phyloP scores from a whole-genome alignment of 2,329 filamentous ascomycete species.

The Chlorencoelia australis region DNA sequence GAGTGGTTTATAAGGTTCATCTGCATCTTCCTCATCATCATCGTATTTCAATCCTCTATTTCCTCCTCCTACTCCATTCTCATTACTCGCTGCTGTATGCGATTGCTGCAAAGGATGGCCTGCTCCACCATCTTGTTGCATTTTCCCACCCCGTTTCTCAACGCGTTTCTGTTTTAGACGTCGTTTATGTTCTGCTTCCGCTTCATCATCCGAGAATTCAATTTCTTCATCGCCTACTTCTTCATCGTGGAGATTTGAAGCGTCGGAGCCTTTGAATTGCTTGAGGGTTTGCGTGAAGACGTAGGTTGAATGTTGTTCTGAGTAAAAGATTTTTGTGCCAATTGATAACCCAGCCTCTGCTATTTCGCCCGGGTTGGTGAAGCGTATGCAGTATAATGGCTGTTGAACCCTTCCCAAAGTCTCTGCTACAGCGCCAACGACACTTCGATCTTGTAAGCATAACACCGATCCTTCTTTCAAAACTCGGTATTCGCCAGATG shows the following conservation, averaged over 20 bases:
- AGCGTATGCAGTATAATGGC: constrained; percentile 76
- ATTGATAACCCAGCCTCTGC: constrained; percentile 54
- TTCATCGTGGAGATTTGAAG: constrained; percentile 90
- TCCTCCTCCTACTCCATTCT: no score
- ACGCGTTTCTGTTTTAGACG: constrained; percentile 57
- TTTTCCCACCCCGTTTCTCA: constrained; percentile 43
- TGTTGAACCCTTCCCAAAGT: constrained; percentile 77
- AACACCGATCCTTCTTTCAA: constrained; percentile 77
- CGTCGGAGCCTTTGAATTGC: constrained; percentile 77
- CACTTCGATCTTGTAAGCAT: constrained; percentile 62
- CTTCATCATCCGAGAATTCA: constrained; percentile 95
- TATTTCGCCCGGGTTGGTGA: constrained; percentile 59
- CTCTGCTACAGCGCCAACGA: constrained; percentile 77
- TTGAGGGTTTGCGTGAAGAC: constrained; percentile 81
- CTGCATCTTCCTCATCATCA: constrained; percentile 56
- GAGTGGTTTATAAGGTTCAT: constrained; percentile 63
- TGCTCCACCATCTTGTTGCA: constrained; percentile 32
- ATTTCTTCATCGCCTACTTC: constrained; percentile 77
- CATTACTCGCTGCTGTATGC: constrained; percentile 27
- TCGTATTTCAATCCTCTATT: constrained; percentile 51
- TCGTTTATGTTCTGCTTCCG: constrained; percentile 73
- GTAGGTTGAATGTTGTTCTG: constrained; percentile 66
- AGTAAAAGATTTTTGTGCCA: constrained; percentile 68
- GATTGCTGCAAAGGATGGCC: constrained; percentile 28
- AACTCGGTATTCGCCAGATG: constrained; percentile 72